Evolutionary conservation across 2,329 filamentous ascomycete genomes (phyloP).

Genomic region (Fusarium stilboides): DNA sequence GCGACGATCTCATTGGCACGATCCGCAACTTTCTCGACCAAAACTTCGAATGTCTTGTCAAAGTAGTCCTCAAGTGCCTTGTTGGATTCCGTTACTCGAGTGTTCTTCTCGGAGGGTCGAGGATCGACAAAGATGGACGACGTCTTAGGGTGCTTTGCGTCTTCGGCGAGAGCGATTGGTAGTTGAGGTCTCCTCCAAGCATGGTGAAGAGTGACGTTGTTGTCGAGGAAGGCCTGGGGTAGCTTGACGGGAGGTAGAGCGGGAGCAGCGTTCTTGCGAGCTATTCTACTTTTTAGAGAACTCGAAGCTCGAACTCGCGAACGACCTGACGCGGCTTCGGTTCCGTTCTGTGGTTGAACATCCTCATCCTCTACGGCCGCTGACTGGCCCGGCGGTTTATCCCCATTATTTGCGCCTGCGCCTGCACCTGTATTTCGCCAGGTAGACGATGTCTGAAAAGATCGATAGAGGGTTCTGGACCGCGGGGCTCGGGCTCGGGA

Average conservation of each 20-base stretch:
- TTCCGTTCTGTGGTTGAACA: conserved; percentile 48
- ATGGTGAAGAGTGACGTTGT: conserved; percentile 60
- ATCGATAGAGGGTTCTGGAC: conserved; percentile 39
- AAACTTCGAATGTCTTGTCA: conserved; percentile 46
- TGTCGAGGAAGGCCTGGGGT: conserved; percentile 70
- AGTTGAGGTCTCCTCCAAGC: conserved; percentile 49
- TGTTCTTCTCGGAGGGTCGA: conserved; percentile 41
- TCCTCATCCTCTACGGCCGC: conserved; percentile 49
- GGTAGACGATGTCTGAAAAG: conserved; percentile 42
- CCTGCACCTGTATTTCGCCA: conserved; percentile 41
- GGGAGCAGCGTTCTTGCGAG: conserved; percentile 54
- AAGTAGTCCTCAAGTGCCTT: conserved; percentile 54
- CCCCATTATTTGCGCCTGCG: conserved; percentile 42
- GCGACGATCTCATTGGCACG: conserved; percentile 29
- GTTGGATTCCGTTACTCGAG: conserved; percentile 45
- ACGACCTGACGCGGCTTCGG: conserved; percentile 50
- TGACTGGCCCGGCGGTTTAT: conserved; percentile 51
- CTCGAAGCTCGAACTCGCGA: conserved; percentile 46
- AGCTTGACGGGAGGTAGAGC: conserved; percentile 68
- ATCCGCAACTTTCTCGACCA: conserved; percentile 40
- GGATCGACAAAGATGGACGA: conserved; percentile 52
- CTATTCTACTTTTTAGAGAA: conserved; percentile 52
- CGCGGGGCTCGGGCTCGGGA: conserved; percentile 30
- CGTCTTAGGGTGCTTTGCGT: conserved; percentile 52
- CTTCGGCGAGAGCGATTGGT: conserved; percentile 53